Conservation (phyloP, 805 yeast species). For the Yamadazyma nakazawae region DNA sequence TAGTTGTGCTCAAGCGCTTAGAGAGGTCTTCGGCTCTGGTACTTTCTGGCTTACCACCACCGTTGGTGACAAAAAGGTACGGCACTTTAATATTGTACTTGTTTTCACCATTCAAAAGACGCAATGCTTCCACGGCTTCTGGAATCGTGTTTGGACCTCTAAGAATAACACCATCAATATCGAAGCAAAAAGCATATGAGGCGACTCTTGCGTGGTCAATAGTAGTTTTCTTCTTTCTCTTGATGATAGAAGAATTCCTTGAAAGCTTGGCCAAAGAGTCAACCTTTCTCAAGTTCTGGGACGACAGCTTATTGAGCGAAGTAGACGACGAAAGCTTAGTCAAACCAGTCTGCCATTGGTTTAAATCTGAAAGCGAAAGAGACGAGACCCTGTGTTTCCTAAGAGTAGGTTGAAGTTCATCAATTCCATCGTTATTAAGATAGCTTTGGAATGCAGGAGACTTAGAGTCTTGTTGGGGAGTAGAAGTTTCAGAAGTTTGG, state of each 20-base stretch:
- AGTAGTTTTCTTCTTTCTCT: constrained; percentile 47
- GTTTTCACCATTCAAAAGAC: constrained; percentile 73
- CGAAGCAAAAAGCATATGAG: constrained; percentile 86
- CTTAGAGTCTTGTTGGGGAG: constrained; percentile 4
- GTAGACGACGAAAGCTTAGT: constrained; percentile 38
- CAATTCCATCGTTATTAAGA: constrained; percentile 72
- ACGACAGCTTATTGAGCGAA: constrained; percentile 31
- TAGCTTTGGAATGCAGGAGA: constrained; percentile 44
- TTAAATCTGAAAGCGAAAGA: constrained; percentile 60
- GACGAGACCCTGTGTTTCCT: constrained; percentile 65
- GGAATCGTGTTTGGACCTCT: constrained; percentile 84
- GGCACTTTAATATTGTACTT: constrained; percentile 76
- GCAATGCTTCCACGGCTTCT: constrained; percentile 70
- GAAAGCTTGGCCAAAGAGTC: constrained; percentile 45
- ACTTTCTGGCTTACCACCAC: constrained; percentile 83
- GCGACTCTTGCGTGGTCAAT: constrained; percentile 74
- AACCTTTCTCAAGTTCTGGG: constrained; percentile 39
- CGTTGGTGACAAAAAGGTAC: constrained; percentile 83
- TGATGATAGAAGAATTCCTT: constrained; percentile 44
- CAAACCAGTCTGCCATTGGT: constrained; percentile 57
- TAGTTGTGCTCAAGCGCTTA: constrained; percentile 53
- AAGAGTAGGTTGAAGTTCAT: constrained; percentile 57
- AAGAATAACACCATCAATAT: constrained; percentile 87
- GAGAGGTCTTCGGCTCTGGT: constrained; percentile 71
- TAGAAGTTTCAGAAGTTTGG: constrained; percentile 2